These are phyloP conservation scores for Boletus austroedulis DNA, from an alignment of 1,284 basidiomycete genomes.

Conservation along the genomic window DNA sequence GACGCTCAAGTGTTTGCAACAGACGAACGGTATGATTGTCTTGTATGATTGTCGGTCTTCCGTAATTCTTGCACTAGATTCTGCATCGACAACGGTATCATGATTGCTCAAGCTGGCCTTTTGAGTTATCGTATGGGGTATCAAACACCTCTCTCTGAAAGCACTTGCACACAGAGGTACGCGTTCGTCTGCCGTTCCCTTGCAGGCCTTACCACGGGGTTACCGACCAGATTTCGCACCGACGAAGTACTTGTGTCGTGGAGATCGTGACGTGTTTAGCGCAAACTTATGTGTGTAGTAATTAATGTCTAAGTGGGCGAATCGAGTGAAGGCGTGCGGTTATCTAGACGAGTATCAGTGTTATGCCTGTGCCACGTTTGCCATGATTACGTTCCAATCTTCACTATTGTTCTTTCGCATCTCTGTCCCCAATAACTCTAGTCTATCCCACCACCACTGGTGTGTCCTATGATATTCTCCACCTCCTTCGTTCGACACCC, in stretches of 20 bases:
- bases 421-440: slow-evolving; percentile 49
- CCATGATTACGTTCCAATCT: slow-evolving; percentile 52
- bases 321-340: not conserved
- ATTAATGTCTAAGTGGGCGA: not conserved
- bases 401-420: slow-evolving; percentile 46
- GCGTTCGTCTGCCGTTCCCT: not conserved
- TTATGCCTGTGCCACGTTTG: slow-evolving; percentile 43
- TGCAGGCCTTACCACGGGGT: slow-evolving; percentile 5
- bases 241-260: slow-evolving; percentile 89
- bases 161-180: slow-evolving; percentile 87
- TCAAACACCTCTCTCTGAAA: slow-evolving; percentile 72
- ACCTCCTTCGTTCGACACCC: slow-evolving; percentile 34
- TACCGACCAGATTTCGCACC: slow-evolving; percentile 71
- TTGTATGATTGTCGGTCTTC: not conserved
- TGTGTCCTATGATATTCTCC: slow-evolving; percentile 52
- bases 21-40: slow-evolving; percentile 76
- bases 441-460: slow-evolving; percentile 76
- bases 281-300: not conserved
- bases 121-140: slow-evolving; percentile 93
- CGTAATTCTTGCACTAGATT: slow-evolving; percentile 54
- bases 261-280: slow-evolving; percentile 50
- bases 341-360: not conserved
- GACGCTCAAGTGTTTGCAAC: slow-evolving; percentile 92
- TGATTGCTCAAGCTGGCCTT: slow-evolving; percentile 98
- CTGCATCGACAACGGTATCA: slow-evolving; percentile 99